phyloP scores from a whole-genome alignment of 305 asterid genomes.

The Fraxinus floribunda region DNA sequence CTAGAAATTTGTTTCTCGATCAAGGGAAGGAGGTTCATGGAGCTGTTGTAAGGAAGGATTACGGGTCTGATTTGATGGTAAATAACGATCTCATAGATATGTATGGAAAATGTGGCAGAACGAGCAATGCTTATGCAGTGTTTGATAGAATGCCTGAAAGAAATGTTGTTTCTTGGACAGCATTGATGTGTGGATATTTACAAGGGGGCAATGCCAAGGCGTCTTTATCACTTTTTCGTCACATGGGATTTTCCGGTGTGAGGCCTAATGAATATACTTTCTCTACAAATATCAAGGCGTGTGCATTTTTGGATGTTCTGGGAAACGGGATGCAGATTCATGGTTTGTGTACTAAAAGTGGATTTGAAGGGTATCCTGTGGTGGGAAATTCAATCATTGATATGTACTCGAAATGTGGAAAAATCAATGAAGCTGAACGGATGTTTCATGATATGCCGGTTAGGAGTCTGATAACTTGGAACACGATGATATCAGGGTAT shows the following conservation, averaged over 20 bases:
- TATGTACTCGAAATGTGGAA: conserved; percentile 57
- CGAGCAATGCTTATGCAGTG: conserved; percentile 35
- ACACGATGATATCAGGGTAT: conserved; percentile 55
- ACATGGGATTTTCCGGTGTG: conserved; percentile 41
- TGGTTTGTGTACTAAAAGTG: conserved; percentile 48
- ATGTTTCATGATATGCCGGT: conserved; percentile 46
- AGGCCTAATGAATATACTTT: conserved; percentile 55
- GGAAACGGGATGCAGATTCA: conserved; percentile 60
- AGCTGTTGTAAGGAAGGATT: conserved; percentile 43
- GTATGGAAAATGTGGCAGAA: conserved; percentile 53
- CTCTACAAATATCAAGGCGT: conserved; percentile 60
- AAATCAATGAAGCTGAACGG: conserved; percentile 45
- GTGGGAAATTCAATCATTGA: conserved; percentile 58
- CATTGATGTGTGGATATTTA: conserved; percentile 53
- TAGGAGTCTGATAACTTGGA: conserved; percentile 52
- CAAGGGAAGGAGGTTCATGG: conserved; percentile 58
- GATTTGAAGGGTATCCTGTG: conserved; percentile 48
- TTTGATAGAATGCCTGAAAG: conserved; percentile 55
- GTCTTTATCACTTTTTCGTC: conserved; percentile 41
- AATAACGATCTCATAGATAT: conserved; percentile 45
- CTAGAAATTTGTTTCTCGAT: conserved; percentile 35
- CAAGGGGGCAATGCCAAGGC: conserved; percentile 31
- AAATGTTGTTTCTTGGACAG: conserved; percentile 66
- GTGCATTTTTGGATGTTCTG: conserved; percentile 37
- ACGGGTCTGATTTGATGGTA: conserved; percentile 45